Evolutionary conservation across 129 eudicot species (phyloP), one percentile per base, ranked within the genome.

Genomic region (Daucus carota): DNA sequence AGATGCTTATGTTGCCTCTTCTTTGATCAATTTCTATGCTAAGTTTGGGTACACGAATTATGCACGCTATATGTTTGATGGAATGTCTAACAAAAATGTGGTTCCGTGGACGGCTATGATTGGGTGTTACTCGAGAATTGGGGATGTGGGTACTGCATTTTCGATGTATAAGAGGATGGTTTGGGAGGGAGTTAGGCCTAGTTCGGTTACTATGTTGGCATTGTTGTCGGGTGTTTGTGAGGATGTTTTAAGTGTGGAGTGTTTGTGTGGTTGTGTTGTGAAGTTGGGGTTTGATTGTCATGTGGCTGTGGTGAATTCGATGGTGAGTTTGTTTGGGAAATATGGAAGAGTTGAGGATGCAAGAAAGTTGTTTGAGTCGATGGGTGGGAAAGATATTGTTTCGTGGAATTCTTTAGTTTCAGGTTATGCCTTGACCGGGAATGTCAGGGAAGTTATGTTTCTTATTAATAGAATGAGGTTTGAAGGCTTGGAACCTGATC

Each of bases 331-430:
- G 12, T 92, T 91, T 59, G 96, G 96, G 8, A 91, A 87, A 71
- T 88, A 78, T 71, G 91, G 87, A 33, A 80, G 88, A 72, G 76
- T 88, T 4, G 79, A 57, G n/a, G 92, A 85, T 77, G 99, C 92
- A 48, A 80, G 88, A 52, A 77, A 60, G 43, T 80, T 95, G 84
- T 95, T 95, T 79, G 87, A 91, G 24, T 84, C 28, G 5, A 85
- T 89, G 92, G 82, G 38, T 11, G 47, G 42, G 24, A 86, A 59
- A 57, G 99, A 95, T 81, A 52, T 82, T 34, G 90, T 91, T 50
- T 89, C 99, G 0, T 95, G 99, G 99, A 95, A 95, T 81, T 86
- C 94, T n/a, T 77, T 95, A 84, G 69, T 89, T 82, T 85, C 90
- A 40, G 92, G 82, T 22, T 95, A 88, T 85, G 88, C 91, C 33